Evolutionary conservation across 169 alveolate genomes (phyloP).

Genomic region (Ichthyophthirius multifiliis): DNA sequence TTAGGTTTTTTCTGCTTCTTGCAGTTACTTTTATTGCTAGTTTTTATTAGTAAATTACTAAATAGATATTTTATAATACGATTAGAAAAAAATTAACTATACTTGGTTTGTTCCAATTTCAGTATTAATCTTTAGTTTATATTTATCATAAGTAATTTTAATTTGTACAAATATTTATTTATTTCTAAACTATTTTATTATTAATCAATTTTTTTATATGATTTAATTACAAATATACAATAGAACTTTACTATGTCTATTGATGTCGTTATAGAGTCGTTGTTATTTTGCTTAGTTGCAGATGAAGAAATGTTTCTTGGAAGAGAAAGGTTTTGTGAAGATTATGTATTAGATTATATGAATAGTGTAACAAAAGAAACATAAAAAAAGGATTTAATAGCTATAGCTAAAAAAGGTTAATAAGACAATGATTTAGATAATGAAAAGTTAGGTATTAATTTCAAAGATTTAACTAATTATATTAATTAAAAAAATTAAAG

Average conservation of each 20-base stretch:
- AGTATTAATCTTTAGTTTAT: not conserved
- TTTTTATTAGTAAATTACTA: not conserved
- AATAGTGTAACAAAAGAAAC: conserved; percentile 19
- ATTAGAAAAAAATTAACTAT: not conserved
- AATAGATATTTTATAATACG: not conserved
- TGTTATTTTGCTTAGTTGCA: conserved; percentile 21
- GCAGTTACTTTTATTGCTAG: not conserved
- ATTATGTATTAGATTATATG: conserved; percentile 10
- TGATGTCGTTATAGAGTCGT: conserved; percentile 21
- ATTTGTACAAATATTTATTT: too few species aligned
- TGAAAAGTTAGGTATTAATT: not conserved
- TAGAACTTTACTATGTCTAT: conserved; percentile 15
- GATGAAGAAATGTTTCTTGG: conserved; percentile 42
- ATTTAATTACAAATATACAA: not conserved
- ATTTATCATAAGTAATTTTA: not conserved
- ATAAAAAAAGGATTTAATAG: conserved; percentile 9
- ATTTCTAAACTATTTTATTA: too few species aligned
- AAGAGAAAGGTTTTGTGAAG: conserved; percentile 18
- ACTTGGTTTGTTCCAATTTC: not conserved
- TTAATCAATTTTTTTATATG: not conserved
- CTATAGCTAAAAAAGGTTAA: not conserved
- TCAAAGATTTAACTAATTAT: not conserved
- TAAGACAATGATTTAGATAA: not conserved
- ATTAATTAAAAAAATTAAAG: not conserved
- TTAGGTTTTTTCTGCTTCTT: not conserved